Conservation (phyloP, 2,329 filamentous ascomycete species). For the Neonectria magnoliae region DNA sequence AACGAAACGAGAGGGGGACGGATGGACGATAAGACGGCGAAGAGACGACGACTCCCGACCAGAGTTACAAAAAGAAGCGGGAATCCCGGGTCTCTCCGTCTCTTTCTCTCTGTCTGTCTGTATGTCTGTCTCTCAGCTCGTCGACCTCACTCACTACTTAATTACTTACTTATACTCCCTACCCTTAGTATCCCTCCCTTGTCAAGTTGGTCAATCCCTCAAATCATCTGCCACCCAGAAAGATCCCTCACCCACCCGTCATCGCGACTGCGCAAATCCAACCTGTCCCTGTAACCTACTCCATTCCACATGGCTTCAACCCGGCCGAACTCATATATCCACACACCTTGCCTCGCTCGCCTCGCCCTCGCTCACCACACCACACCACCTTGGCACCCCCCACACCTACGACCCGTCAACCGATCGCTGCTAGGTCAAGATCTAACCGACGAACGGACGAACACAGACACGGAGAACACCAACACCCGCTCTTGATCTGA, state of each 20-base stretch:
- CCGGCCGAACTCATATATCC: neutral
- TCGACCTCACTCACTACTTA: neutral
- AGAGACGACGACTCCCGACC: neutral
- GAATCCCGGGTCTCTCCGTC: neutral
- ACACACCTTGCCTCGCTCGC: neutral
- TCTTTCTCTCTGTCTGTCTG: too few species aligned
- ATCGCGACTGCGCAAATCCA: too few species aligned
- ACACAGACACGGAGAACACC: neutral
- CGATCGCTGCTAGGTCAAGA: neutral
- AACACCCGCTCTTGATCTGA: neutral
- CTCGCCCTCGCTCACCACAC: neutral
- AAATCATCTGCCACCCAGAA: neutral
- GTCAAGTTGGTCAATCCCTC: neutral
- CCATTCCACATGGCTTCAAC: neutral
- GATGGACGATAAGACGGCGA: neutral
- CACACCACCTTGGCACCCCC: neutral
- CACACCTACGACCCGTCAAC: neutral
- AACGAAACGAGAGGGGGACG: too few species aligned
- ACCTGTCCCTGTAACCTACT: too few species aligned
- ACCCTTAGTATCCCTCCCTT: neutral
- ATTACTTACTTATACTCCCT: too few species aligned
- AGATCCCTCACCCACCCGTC: neutral
- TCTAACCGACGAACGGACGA: neutral
- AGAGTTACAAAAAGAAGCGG: constrained; percentile 10
- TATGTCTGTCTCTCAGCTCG: too few species aligned